Evolutionary conservation across 2,329 filamentous ascomycete species (phyloP).

Genomic region (Cyphellophora europaea): DNA sequence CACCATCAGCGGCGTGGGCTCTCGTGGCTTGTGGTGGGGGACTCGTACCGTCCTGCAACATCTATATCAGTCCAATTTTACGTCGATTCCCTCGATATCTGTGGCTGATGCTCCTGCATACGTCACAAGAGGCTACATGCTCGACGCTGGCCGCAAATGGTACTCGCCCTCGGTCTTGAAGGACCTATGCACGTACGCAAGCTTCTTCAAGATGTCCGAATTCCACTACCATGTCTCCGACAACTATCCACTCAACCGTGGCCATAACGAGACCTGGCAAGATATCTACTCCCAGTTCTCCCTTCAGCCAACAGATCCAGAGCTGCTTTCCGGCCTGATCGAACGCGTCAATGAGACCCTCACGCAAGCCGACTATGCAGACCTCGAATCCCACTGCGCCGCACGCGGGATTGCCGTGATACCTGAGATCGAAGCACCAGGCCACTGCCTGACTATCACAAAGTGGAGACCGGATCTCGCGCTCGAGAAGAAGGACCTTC

Average conservation of each 20-base stretch:
- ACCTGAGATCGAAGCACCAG: constrained; percentile 52
- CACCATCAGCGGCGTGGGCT: constrained; percentile 42
- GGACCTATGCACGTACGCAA: constrained; percentile 52
- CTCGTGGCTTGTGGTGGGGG: constrained; percentile 50
- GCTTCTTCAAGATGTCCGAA: constrained; percentile 52
- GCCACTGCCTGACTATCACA: constrained; percentile 46
- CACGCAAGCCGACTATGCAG: constrained; percentile 40
- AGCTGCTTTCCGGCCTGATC: constrained; percentile 38
- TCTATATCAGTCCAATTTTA: constrained; percentile 28
- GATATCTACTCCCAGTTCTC: constrained; percentile 48
- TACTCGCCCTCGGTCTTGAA: constrained; percentile 46
- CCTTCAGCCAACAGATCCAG: constrained; percentile 39
- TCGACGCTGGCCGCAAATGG: constrained; percentile 48
- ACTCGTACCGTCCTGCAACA: constrained; percentile 48
- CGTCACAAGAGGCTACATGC: constrained; percentile 38
- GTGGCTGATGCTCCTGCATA: constrained; percentile 44
- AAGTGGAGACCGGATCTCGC: constrained; percentile 52
- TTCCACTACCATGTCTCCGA: constrained; percentile 52
- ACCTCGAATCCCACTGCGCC: constrained; percentile 44
- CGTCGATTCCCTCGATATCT: constrained; percentile 32
- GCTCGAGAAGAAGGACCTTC: constrained; percentile 38
- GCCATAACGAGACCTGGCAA: constrained; percentile 35
- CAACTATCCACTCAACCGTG: constrained; percentile 43
- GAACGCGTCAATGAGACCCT: constrained; percentile 47
- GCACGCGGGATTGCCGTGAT: constrained; percentile 48